Base-by-base conservation (phyloP, 2,329 filamentous ascomycete species). In the Elsinoe australis region DNA sequence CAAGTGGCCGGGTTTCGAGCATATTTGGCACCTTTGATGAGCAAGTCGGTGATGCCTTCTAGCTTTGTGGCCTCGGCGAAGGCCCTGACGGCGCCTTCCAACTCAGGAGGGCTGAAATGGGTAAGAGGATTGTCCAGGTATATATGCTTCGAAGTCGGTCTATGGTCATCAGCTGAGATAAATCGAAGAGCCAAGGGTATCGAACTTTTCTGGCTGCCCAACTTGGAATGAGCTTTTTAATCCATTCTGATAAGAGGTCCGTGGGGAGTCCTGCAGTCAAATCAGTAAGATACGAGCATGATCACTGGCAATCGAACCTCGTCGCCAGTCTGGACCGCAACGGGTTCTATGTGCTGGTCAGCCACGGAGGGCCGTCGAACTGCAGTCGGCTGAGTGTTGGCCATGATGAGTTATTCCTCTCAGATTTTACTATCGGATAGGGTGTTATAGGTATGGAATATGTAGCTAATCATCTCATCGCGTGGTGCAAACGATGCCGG, bases 1-100 rank as follows among this genome's bases (percentile, higher is more conserved):
- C 53, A 62, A 9, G 54, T 55, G 15, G 56, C 54, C 31, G 56
- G 56, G 41, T 61, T 57, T 28, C 55, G 54, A 8, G 58, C 51
- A 34, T 59, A 52, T 19, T 54, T 54, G 7, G 52, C 59, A 8
- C 57, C 58, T 51, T 56, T 48, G 32, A 44, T 39, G 24, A 50
- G 22, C 4, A 52, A 33, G 34, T 52, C 38, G 18, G 41, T 31
- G 6, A 41, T 47, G 36, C 33, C 31, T 8, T 49, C 41, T 9
- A 52, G 47, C 7, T 33, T 34, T 8, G 47, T 46, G n/a, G 21
- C 32, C 15, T 38, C 24, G 12, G 45, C 45, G 18, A 48, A 48
- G 6, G 14, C 29, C 12, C 33, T 18, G 7, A 26, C 45, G n/a
- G 33, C 45, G 22, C 26, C 33, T n/a, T 48, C 45, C 4, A 48